Percentiles rank a stretch among this genome's conserved stretches.
Conservation (phyloP, 139 green algal species). For the Edaphochlamys debaryana region DNA sequence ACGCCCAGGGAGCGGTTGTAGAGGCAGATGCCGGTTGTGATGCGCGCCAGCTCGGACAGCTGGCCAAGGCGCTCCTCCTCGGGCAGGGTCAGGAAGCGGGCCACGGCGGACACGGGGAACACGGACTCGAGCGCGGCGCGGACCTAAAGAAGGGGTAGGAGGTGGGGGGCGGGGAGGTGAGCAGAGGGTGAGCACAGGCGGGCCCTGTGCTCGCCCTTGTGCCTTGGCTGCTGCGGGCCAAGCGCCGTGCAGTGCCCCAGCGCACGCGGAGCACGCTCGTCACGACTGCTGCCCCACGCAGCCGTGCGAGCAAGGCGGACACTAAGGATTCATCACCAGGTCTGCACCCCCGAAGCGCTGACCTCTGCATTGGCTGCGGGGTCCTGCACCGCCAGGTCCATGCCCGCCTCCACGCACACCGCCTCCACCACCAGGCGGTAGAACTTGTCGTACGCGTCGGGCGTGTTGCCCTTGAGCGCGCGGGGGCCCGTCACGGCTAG, state of each 20-base stretch:
- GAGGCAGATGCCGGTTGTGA: conserved; percentile 72
- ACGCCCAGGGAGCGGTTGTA: conserved; percentile 62
- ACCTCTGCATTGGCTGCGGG: conserved; percentile 48
- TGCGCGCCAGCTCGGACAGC: conserved; percentile 66
- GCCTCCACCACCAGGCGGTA: conserved; percentile 56
- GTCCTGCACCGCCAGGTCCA: conserved; percentile 49
- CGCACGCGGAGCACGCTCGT: too few species aligned
- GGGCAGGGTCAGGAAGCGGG: conserved; percentile 63
- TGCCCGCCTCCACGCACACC: conserved; percentile 39
- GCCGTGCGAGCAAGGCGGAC: too few species aligned
- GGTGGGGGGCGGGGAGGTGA: not conserved
- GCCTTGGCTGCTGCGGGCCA: too few species aligned
- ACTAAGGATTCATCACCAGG: too few species aligned
- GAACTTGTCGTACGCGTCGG: conserved; percentile 48
- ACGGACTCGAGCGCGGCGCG: conserved; percentile 68
- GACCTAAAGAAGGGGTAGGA: conserved; percentile 48
- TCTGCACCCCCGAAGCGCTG: too few species aligned
- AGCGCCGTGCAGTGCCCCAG: too few species aligned
- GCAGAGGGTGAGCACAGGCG: not conserved
- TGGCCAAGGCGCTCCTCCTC: conserved; percentile 51
- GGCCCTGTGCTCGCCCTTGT: too few species aligned
- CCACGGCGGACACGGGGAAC: conserved; percentile 64
- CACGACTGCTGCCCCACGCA: too few species aligned
- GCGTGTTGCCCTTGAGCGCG: conserved; percentile 25
- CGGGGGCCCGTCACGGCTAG: conserved; percentile 26